These are phyloP conservation scores for Pseudogymnoascus sp. DNA, from an alignment of 2,329 filamentous ascomycete species.

Conservation along the genomic window DNA sequence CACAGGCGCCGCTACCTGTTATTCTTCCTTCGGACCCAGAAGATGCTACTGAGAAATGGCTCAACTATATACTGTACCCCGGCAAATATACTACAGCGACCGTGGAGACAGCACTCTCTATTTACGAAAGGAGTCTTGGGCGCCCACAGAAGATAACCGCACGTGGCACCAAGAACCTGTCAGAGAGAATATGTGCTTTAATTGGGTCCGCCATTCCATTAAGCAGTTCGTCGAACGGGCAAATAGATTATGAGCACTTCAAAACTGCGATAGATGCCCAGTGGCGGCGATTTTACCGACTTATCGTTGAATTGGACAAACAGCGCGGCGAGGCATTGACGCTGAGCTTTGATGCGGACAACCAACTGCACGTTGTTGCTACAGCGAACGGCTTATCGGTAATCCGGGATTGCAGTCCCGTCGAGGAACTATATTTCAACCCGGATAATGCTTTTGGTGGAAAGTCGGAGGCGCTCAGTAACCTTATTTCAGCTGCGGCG, in stretches of 20 bases:
- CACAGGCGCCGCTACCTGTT: slow-evolving; percentile 45
- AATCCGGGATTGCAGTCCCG: slow-evolving; percentile 67
- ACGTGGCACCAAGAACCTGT: slow-evolving; percentile 49
- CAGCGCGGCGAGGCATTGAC: slow-evolving; percentile 75
- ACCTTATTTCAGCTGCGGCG: slow-evolving; percentile 61
- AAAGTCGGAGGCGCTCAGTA: slow-evolving; percentile 47
- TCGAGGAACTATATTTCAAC: slow-evolving; percentile 73
- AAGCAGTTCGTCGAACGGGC: slow-evolving; percentile 51
- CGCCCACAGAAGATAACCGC: slow-evolving; percentile 33
- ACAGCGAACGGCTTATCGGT: slow-evolving; percentile 75
- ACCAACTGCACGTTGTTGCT: slow-evolving; percentile 73
- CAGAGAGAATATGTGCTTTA: slow-evolving; percentile 68
- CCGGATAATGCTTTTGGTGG: slow-evolving; percentile 39
- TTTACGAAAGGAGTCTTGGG: slow-evolving; percentile 64
- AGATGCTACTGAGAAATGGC: slow-evolving; percentile 76
- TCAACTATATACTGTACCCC: slow-evolving; percentile 73
- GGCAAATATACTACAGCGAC: slow-evolving; percentile 73
- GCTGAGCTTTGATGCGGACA: slow-evolving; percentile 62
- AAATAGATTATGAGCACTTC: slow-evolving; percentile 69
- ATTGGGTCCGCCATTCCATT: slow-evolving; percentile 63
- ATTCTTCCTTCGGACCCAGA: slow-evolving; percentile 57
- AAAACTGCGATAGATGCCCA: slow-evolving; percentile 67
- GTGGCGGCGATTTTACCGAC: slow-evolving; percentile 83
- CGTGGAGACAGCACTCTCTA: slow-evolving; percentile 72
- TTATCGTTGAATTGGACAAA: slow-evolving; percentile 79